Percentiles rank a stretch among this genome's conserved stretches.
Evolutionary conservation across 2,329 filamentous ascomycete genomes (phyloP).

Genomic region (Verticillium longisporum): DNA sequence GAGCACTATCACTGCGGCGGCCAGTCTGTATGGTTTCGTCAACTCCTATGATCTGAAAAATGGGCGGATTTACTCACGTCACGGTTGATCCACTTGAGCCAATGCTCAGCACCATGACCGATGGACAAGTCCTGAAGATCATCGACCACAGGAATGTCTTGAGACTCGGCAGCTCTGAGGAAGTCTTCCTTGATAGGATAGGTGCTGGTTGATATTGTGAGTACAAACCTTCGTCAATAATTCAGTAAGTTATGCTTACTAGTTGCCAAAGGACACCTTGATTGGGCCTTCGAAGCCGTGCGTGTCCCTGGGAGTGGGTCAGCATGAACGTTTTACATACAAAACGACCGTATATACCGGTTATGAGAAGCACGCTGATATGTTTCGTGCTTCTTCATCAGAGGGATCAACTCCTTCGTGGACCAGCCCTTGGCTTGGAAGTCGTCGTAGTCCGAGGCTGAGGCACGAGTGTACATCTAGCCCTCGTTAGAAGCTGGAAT

Average conservation of each 20-base stretch:
- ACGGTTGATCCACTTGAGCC: constrained; percentile 81
- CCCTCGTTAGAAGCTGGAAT: constrained; percentile 8
- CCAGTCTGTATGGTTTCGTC: constrained; percentile 41
- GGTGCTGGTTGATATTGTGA: constrained; percentile 31
- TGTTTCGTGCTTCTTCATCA: constrained; percentile 78
- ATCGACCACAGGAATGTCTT: constrained; percentile 67
- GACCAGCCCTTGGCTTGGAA: constrained; percentile 76
- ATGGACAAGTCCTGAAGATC: constrained; percentile 68
- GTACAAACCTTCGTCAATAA: too few relatives aligned
- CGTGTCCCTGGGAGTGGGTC: constrained; percentile 38
- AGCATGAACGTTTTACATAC: not conserved
- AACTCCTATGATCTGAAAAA: not conserved
- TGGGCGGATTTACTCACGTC: constrained; percentile 29
- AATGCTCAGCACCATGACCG: constrained; percentile 68
- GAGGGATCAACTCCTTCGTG: constrained; percentile 65
- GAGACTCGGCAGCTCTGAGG: constrained; percentile 63
- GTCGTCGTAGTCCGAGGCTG: constrained; percentile 68
- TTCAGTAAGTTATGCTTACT: constrained; percentile 25
- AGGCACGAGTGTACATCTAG: constrained; percentile 67
- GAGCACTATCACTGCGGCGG: constrained; percentile 68
- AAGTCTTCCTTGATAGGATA: constrained; percentile 82
- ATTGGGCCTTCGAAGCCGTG: constrained; percentile 77
- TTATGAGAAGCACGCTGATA: constrained; percentile 63
- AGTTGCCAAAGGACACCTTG: constrained; percentile 76
- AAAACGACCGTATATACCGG: constrained; percentile 23